Percentiles rank a stretch among this genome's conserved stretches.
Evolutionary conservation across 805 yeast genomes (phyloP).

Genomic region (Priceomyces fermenticarens): DNA sequence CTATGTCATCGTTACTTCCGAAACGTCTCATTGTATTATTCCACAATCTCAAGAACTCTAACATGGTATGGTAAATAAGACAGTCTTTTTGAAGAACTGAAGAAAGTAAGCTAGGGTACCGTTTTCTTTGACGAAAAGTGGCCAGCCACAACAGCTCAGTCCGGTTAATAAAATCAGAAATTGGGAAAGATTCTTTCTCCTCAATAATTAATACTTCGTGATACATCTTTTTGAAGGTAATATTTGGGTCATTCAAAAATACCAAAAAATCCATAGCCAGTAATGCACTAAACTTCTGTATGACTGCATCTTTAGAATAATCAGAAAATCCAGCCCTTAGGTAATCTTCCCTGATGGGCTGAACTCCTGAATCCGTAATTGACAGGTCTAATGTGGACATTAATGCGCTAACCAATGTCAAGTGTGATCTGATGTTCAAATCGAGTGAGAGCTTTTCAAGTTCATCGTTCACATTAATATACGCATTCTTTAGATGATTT

Average conservation of each 20-base stretch:
- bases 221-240: slow-evolving; percentile 58
- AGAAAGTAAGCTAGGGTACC: slow-evolving; percentile 37
- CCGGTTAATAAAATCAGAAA: slow-evolving; percentile 36
- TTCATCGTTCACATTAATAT: slow-evolving; percentile 33
- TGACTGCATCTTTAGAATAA: slow-evolving; percentile 41
- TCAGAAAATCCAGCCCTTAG: slow-evolving; percentile 46
- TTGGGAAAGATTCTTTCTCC: slow-evolving; percentile 48
- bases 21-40: slow-evolving; percentile 53
- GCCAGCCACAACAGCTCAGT: slow-evolving; percentile 36
- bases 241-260: slow-evolving; percentile 55
- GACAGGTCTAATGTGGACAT: slow-evolving; percentile 37
- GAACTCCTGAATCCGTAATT: slow-evolving; percentile 40
- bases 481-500: slow-evolving; percentile 27
- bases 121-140: slow-evolving; percentile 24
- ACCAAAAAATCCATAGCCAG: slow-evolving; percentile 52
- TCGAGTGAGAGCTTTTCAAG: slow-evolving; percentile 35
- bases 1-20: slow-evolving; percentile 46
- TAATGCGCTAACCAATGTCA: slow-evolving; percentile 37
- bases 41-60: slow-evolving; percentile 62
- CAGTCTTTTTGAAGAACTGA: slow-evolving; percentile 50
- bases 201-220: slow-evolving; percentile 65
- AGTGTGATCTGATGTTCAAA: slow-evolving; percentile 36
- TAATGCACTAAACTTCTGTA: slow-evolving; percentile 45
- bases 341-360: slow-evolving; percentile 42
- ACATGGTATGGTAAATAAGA: slow-evolving; percentile 55